Conservation (phyloP, 106 monocot genomes). For the Allium fistulosum region DNA sequence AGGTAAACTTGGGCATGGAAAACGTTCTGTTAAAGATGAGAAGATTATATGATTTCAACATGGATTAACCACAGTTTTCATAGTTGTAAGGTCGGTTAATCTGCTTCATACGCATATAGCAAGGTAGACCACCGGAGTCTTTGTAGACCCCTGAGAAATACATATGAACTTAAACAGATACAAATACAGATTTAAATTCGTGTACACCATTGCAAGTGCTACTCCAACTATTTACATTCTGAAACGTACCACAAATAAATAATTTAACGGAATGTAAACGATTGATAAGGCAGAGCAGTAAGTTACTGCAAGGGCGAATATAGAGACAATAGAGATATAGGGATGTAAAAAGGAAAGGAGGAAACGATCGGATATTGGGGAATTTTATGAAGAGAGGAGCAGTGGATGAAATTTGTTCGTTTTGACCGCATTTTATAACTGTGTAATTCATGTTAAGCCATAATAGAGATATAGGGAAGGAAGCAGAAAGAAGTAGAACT, state of each 20-base stretch:
- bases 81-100: too few species aligned
- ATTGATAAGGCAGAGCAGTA: slow-evolving; percentile 58
- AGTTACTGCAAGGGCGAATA: slow-evolving; percentile 61
- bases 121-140: slow-evolving; percentile 2
- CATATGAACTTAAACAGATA: slow-evolving; percentile 24
- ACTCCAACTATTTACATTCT: slow-evolving; percentile 36
- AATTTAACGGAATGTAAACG: slow-evolving; percentile 65
- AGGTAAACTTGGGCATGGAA: too few species aligned
- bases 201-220: slow-evolving; percentile 44
- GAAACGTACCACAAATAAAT: slow-evolving; percentile 51
- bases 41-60: too few species aligned
- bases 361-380: slow-evolving; percentile 69
- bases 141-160: slow-evolving; percentile 35
- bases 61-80: too few species aligned
- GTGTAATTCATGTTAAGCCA: slow-evolving; percentile 67
- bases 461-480: slow-evolving; percentile 63
- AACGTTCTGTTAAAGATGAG: too few species aligned
- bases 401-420: slow-evolving; percentile 38
- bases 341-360: slow-evolving; percentile 80
- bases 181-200: slow-evolving; percentile 48
- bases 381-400: slow-evolving; percentile 44
- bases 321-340: slow-evolving; percentile 56
- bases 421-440: slow-evolving; percentile 51
- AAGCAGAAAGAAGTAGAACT: slow-evolving; percentile 65
- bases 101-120: too few species aligned